These are phyloP conservation scores for Cytospora chrysosperma DNA, from an alignment of 2,329 filamentous ascomycete genomes.

Conservation along the genomic window DNA sequence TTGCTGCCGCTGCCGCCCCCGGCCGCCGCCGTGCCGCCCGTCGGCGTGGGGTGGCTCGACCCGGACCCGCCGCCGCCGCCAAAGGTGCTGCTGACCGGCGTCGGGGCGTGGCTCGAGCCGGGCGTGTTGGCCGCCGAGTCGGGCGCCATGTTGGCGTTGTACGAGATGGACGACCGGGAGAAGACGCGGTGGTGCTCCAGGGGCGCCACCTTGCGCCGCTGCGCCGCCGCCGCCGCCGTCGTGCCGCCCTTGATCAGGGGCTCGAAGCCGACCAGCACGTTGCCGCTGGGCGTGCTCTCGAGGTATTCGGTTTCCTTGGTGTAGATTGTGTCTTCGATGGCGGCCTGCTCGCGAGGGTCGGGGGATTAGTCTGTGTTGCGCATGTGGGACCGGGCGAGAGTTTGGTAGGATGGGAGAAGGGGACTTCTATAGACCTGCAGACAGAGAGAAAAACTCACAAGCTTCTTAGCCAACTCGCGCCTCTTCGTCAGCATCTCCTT, in stretches of 20 bases:
- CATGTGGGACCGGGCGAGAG: background rate
- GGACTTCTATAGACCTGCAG: background rate
- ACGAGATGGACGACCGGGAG: conserved; percentile 62
- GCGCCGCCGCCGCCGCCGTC: conserved; percentile 59
- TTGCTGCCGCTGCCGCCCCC: conserved; percentile 33
- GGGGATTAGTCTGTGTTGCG: background rate
- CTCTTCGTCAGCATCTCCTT: conserved; percentile 67
- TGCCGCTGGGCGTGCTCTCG: conserved; percentile 83
- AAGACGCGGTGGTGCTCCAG: conserved; percentile 75
- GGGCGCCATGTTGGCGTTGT: conserved; percentile 44
- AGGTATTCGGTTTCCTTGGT: conserved; percentile 85
- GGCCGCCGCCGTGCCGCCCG: conserved; percentile 45
- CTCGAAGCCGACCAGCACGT: conserved; percentile 97
- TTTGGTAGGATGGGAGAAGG: background rate
- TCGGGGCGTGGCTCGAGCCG: conserved; percentile 49
- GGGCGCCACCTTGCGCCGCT: conserved; percentile 63
- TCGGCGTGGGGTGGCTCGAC: conserved; percentile 56
- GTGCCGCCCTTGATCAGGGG: conserved; percentile 91
- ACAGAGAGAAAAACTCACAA: conserved; percentile 32
- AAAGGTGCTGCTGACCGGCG: conserved; percentile 55
- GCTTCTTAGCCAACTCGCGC: conserved; percentile 46
- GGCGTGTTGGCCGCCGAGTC: conserved; percentile 23
- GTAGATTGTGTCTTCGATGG: conserved; percentile 74
- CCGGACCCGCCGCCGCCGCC: too few species aligned
- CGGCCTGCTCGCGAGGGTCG: conserved; percentile 24